Evolutionary conservation across 2,329 filamentous ascomycete species (phyloP).

Genomic region (Aspergillus quadricinctus): DNA sequence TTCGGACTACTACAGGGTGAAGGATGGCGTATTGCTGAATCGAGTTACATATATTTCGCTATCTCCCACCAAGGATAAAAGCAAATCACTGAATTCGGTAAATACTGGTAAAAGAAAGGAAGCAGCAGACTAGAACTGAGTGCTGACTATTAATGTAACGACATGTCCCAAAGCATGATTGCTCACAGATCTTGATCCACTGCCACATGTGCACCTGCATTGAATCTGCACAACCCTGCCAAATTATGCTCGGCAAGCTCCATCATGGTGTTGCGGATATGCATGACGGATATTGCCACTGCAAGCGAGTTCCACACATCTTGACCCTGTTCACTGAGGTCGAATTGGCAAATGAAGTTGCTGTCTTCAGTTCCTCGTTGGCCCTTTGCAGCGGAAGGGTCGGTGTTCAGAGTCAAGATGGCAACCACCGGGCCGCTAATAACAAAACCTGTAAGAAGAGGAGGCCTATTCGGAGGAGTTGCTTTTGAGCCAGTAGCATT

Average conservation of each 20-base stretch:
- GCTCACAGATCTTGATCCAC: conserved; percentile 14
- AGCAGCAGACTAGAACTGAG: too few relatives aligned
- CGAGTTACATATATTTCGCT: neutral
- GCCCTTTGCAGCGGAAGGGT: conserved; percentile 23
- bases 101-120: neutral
- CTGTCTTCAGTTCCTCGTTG: conserved; percentile 11
- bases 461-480: conserved; percentile 24
- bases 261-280: conserved; percentile 49
- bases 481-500: conserved; percentile 9
- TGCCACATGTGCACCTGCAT: neutral
- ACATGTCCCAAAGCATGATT: neutral
- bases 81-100: neutral
- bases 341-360: conserved; percentile 48
- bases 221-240: conserved; percentile 12
- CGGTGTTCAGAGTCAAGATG: conserved; percentile 48
- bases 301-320: conserved; percentile 60
- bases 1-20: neutral
- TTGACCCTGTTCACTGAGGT: conserved; percentile 49
- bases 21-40: neutral
- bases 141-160: neutral
- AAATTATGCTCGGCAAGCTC: conserved; percentile 36
- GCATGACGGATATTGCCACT: conserved; percentile 52
- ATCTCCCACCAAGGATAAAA: neutral
- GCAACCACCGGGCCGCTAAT: conserved; percentile 50
- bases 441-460: conserved; percentile 54